phyloP scores from a whole-genome alignment of 108 stramenopile genomes.

The Pseudonitzschia pungens region DNA sequence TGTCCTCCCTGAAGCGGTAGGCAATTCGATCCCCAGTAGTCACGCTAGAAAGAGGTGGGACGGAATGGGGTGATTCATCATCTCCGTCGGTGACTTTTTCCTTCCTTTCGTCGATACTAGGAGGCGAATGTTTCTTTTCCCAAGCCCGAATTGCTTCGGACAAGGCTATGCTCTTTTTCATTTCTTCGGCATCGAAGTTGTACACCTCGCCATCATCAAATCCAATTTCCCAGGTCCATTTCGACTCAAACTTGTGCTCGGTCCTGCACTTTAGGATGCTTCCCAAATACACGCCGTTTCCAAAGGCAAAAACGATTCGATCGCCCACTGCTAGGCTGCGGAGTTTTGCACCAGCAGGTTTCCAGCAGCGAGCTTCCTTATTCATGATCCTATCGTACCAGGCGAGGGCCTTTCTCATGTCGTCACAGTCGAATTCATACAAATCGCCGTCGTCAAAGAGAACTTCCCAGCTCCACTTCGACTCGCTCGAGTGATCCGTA shows the following conservation, averaged over 20 bases:
- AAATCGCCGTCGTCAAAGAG: slow-evolving; percentile 1
- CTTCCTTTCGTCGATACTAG: not conserved
- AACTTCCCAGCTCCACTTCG: slow-evolving; percentile 2
- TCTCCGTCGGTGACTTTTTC: not conserved
- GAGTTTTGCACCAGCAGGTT: not conserved
- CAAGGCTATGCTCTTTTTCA: not conserved
- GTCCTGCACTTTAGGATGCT: not conserved
- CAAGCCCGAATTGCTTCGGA: not conserved
- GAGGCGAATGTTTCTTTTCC: not conserved
- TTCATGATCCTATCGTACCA: not conserved
- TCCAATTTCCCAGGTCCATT: not conserved
- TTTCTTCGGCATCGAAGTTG: not conserved
- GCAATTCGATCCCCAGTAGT: too few relatives aligned
- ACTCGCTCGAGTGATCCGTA: not conserved
- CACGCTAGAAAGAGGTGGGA: too few relatives aligned
- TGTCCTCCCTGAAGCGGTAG: too few relatives aligned
- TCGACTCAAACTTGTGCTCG: not conserved
- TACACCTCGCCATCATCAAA: slow-evolving; percentile 5
- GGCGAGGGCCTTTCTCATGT: not conserved
- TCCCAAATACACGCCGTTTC: slow-evolving; percentile 3
- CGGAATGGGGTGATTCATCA: not conserved
- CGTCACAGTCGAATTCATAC: slow-evolving; percentile 1
- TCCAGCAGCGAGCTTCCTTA: not conserved
- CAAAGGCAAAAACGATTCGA: not conserved
- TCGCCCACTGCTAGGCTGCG: not conserved